Percentiles rank a stretch among this genome's conserved stretches.
phyloP scores from a whole-genome alignment of 495 filamentous ascomycete genomes.

The Neurospora africana region DNA sequence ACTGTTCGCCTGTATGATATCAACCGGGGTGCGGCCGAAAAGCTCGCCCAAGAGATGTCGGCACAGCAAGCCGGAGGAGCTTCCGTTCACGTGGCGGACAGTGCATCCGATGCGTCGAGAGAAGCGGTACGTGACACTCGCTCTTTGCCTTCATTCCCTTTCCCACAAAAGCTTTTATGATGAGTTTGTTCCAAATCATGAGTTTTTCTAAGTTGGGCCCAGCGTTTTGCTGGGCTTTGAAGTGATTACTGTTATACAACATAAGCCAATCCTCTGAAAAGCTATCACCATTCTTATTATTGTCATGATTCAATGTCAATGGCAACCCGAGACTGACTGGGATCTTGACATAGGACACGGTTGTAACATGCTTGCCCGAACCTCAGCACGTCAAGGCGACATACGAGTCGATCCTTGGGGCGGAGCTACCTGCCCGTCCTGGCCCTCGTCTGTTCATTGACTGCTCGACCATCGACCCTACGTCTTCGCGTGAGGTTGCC shows the following conservation, averaged over 20 bases:
- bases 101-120: slow-evolving; percentile 52
- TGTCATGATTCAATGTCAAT: not conserved
- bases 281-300: not conserved
- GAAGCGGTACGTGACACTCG: slow-evolving; percentile 53
- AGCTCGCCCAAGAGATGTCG: slow-evolving; percentile 51
- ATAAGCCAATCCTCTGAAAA: slow-evolving; percentile 26
- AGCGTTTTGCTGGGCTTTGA: slow-evolving; percentile 23
- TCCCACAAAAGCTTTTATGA: slow-evolving; percentile 25
- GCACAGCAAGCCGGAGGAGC: slow-evolving; percentile 37
- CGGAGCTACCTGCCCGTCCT: slow-evolving; percentile 25
- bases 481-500: slow-evolving; percentile 59
- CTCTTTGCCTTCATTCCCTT: not conserved
- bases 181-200: slow-evolving; percentile 47
- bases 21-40: slow-evolving; percentile 48
- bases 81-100: slow-evolving; percentile 46
- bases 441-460: slow-evolving; percentile 62
- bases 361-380: slow-evolving; percentile 73
- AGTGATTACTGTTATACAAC: slow-evolving; percentile 39
- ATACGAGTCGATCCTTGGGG: slow-evolving; percentile 51
- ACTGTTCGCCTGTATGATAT: slow-evolving; percentile 64
- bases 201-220: slow-evolving; percentile 39
- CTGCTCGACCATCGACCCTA: slow-evolving; percentile 77
- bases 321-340: not conserved
- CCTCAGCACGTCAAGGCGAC: slow-evolving; percentile 68
- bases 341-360: slow-evolving; percentile 45